Conservation (phyloP, 2,329 filamentous ascomycete species). For the Neopestalotiopsis sp. region DNA sequence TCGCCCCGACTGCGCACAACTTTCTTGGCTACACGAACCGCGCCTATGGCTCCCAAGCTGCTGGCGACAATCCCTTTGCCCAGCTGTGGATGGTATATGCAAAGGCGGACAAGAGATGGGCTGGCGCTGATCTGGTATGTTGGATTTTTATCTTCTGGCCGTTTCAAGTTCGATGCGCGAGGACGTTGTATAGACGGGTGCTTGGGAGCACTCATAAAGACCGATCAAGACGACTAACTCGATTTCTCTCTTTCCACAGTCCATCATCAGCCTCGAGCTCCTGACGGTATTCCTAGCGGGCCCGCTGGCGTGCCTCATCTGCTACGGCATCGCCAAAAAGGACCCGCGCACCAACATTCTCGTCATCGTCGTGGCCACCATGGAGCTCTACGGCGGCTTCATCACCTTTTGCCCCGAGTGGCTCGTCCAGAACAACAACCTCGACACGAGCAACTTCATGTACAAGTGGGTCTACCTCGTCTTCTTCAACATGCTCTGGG, state of each 20-base stretch:
- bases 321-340: constrained; percentile 62
- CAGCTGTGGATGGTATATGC: constrained; percentile 74
- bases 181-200: too few species aligned
- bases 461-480: constrained; percentile 70
- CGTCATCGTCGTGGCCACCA: constrained; percentile 69
- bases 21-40: constrained; percentile 55
- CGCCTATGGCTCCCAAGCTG: constrained; percentile 63
- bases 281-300: constrained; percentile 69
- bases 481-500: constrained; percentile 74
- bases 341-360: constrained; percentile 61
- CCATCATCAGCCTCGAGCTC: constrained; percentile 68
- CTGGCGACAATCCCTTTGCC: constrained; percentile 58
- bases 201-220: too few species aligned
- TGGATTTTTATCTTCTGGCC: not conserved
- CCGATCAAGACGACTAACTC: not conserved
- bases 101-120: constrained; percentile 67
- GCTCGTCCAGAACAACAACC: constrained; percentile 65
- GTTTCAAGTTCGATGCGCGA: not conserved
- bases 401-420: constrained; percentile 76
- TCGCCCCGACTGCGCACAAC: constrained; percentile 55
- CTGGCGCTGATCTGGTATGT: constrained; percentile 60
- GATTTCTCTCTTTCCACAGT: constrained; percentile 33
- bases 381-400: constrained; percentile 71
- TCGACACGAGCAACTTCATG: constrained; percentile 71
- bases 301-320: constrained; percentile 63